Evolutionary conservation across 768 basidiomycete genomes (phyloP).

Genomic region (Kwoniella dendrophila): DNA sequence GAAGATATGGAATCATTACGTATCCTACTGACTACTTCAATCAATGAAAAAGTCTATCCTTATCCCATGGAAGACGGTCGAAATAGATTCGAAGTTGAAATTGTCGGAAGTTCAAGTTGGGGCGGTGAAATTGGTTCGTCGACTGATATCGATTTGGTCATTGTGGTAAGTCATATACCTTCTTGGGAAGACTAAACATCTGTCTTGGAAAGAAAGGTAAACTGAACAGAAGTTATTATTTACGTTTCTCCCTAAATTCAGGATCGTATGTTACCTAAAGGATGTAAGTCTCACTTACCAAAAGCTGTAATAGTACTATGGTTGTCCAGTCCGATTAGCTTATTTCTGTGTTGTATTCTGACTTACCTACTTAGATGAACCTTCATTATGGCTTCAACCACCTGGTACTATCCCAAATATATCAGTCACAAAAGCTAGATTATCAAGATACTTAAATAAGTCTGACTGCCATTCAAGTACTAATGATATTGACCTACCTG

Average conservation of each 20-base stretch:
- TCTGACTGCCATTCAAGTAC: too few relatives aligned
- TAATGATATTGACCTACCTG: neutral
- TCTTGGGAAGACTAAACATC: neutral
- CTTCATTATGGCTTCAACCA: neutral
- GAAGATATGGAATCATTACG: neutral
- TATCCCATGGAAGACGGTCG: neutral
- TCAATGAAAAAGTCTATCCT: slow-evolving; percentile 1
- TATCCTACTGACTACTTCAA: neutral
- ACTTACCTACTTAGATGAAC: neutral
- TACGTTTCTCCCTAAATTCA: neutral
- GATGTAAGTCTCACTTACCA: neutral
- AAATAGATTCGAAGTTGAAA: slow-evolving; percentile 1
- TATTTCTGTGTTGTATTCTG: neutral
- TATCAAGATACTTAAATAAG: neutral
- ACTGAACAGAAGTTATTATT: too few relatives aligned
- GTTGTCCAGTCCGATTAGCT: too few relatives aligned
- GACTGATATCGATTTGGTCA: slow-evolving; percentile 1
- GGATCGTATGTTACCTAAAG: neutral
- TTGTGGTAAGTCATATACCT: neutral
- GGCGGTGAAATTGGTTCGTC: neutral
- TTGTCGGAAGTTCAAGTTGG: slow-evolving; percentile 4
- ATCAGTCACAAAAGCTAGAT: neutral
- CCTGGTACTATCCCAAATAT: neutral
- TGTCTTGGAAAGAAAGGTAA: neutral
- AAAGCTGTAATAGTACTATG: too few relatives aligned